Percentiles rank a stretch among this genome's conserved stretches.
These are phyloP conservation scores for Penicillium sp. DNA, from an alignment of 2,329 filamentous ascomycete species.

Conservation along the genomic window DNA sequence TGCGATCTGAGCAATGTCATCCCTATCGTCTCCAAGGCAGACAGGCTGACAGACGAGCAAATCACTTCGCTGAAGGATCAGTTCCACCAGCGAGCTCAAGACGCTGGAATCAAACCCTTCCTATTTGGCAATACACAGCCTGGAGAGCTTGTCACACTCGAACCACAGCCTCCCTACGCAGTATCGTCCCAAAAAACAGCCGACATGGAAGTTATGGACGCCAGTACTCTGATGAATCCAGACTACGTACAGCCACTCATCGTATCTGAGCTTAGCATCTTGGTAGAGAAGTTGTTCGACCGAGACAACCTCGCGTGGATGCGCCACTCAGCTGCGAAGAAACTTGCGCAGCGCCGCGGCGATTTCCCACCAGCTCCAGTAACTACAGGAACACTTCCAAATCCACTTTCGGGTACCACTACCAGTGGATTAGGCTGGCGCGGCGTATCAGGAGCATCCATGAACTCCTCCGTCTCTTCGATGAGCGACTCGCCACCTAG, in stretches of 20 bases:
- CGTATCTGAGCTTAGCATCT: conserved; percentile 66
- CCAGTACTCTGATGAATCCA: conserved; percentile 86
- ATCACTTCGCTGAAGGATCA: conserved; percentile 58
- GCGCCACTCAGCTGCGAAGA: conserved; percentile 77
- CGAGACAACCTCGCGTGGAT: conserved; percentile 75
- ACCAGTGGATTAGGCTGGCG: conserved; percentile 7
- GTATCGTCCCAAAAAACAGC: conserved; percentile 71
- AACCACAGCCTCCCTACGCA: conserved; percentile 60
- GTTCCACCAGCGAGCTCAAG: conserved; percentile 32
- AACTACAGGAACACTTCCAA: conserved; percentile 12
- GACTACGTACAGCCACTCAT: conserved; percentile 82
- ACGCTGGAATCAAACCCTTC: conserved; percentile 62
- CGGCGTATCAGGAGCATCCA: conserved; percentile 25
- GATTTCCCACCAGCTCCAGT: conserved; percentile 21
- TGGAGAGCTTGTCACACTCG: conserved; percentile 22
- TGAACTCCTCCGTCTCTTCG: conserved; percentile 23
- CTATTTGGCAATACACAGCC: conserved; percentile 54
- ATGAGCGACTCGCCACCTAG: conserved; percentile 39
- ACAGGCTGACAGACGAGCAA: conserved; percentile 62
- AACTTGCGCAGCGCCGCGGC: conserved; percentile 70
- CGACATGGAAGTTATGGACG: conserved; percentile 84
- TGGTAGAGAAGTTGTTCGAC: conserved; percentile 76
- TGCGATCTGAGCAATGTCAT: conserved; percentile 77
- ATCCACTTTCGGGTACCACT: conserved; percentile 12
- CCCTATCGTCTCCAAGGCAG: conserved; percentile 74